phyloP scores from a whole-genome alignment of 768 basidiomycete genomes.

The Trametes meyenii region DNA sequence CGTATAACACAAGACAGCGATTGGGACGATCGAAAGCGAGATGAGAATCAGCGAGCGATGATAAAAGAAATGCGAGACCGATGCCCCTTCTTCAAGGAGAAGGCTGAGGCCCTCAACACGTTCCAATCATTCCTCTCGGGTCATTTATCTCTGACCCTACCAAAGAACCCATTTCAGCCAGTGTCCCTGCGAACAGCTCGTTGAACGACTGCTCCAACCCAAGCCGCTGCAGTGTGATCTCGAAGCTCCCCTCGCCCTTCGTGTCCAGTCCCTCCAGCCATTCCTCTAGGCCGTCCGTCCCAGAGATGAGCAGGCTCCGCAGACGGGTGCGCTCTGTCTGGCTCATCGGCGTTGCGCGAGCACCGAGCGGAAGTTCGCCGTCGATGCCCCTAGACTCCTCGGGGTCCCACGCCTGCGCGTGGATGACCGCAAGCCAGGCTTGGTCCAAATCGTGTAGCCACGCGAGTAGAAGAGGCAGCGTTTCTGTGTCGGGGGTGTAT shows the following conservation, averaged over 20 bases:
- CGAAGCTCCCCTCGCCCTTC: constrained; percentile 31
- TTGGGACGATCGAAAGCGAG: background rate
- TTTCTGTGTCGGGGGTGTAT: constrained; percentile 50
- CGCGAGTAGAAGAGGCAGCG: constrained; percentile 58
- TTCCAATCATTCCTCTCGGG: constrained; percentile 30
- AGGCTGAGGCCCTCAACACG: constrained; percentile 24
- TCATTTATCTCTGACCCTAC: constrained; percentile 31
- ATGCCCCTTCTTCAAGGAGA: background rate
- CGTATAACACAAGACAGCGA: background rate
- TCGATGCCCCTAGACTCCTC: constrained; percentile 43
- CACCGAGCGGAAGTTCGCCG: constrained; percentile 40
- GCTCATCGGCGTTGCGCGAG: constrained; percentile 52
- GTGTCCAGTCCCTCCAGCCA: constrained; percentile 52
- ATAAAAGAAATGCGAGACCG: background rate
- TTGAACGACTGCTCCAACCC: constrained; percentile 66
- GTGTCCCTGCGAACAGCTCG: constrained; percentile 60
- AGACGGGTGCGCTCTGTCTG: constrained; percentile 77
- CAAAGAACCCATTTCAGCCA: constrained; percentile 60
- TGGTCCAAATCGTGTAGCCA: constrained; percentile 76
- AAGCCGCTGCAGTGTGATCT: constrained; percentile 47
- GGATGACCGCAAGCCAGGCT: constrained; percentile 71
- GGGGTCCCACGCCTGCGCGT: constrained; percentile 69
- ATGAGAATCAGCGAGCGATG: background rate
- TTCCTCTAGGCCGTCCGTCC: constrained; percentile 64
- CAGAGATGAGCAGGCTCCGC: constrained; percentile 63